These are phyloP conservation scores for Ramaria rubella DNA, from an alignment of 768 basidiomycete genomes.

Conservation along the genomic window DNA sequence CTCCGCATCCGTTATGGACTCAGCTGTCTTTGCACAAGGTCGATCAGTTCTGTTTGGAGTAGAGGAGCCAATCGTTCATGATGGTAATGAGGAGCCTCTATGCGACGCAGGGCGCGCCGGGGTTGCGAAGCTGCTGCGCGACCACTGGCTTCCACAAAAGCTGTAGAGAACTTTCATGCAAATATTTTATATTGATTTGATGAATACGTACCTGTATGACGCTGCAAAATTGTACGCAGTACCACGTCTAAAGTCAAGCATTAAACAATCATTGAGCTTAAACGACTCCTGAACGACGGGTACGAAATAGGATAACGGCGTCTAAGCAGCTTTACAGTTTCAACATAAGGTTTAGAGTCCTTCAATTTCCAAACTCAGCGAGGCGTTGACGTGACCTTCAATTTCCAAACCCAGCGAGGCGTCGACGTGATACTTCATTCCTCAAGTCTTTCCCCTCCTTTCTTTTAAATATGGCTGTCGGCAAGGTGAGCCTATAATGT, in stretches of 20 bases:
- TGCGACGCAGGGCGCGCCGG: slow-evolving; percentile 48
- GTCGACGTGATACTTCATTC: not conserved
- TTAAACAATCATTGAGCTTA: too few relatives aligned
- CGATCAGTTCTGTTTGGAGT: slow-evolving; percentile 42
- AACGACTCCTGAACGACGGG: too few relatives aligned
- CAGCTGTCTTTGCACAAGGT: slow-evolving; percentile 48
- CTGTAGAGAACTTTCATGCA: slow-evolving; percentile 25
- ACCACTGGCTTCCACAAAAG: slow-evolving; percentile 63
- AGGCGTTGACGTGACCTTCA: not conserved
- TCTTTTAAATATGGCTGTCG: slow-evolving; percentile 13
- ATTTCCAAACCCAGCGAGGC: not conserved
- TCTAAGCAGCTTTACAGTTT: slow-evolving; percentile 37
- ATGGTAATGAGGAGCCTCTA: slow-evolving; percentile 13
- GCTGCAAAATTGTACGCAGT: too few relatives aligned
- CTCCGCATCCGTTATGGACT: not conserved
- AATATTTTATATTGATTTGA: not conserved
- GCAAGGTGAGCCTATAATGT: slow-evolving; percentile 41
- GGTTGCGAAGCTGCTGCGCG: slow-evolving; percentile 48
- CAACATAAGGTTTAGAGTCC: slow-evolving; percentile 4
- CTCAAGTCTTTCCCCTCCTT: slow-evolving; percentile 4
- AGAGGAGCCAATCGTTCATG: slow-evolving; percentile 12
- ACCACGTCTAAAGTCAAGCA: too few relatives aligned
- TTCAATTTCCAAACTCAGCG: not conserved
- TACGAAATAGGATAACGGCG: not conserved
- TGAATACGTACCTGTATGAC: not conserved